Conservation (phyloP, 768 basidiomycete species). For the Cyclocybe aegerita region DNA sequence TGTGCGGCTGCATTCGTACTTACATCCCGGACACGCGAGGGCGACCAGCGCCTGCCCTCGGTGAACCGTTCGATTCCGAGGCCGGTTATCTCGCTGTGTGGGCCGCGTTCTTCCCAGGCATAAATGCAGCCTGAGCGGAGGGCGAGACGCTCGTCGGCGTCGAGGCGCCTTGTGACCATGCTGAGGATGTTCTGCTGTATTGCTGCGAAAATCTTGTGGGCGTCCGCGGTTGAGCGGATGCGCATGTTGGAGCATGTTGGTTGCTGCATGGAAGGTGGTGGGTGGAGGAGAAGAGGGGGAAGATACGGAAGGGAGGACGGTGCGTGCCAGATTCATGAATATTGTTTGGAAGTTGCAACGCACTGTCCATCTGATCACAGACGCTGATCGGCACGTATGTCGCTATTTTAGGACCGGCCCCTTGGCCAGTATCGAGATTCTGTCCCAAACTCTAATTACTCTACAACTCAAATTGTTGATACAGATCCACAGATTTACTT, state of each 20-base stretch:
- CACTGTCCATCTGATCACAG: conserved; percentile 12
- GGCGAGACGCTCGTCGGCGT: conserved; percentile 70
- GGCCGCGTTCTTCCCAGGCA: conserved; percentile 76
- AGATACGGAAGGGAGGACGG: conserved; percentile 14
- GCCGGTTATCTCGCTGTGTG: conserved; percentile 72
- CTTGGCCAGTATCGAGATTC: conserved; percentile 36
- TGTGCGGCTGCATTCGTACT: conserved; percentile 23
- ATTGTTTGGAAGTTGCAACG: conserved; percentile 13
- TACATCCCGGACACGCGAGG: conserved; percentile 82
- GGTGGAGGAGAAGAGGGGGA: conserved; percentile 12
- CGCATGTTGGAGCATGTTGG: conserved; percentile 73
- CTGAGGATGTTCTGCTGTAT: conserved; percentile 60
- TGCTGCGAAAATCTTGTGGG: conserved; percentile 79
- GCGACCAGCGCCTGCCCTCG: conserved; percentile 81
- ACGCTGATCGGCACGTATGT: background rate
- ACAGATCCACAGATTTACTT: conserved; percentile 13
- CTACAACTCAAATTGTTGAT: conserved; percentile 44
- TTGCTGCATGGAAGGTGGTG: conserved; percentile 49
- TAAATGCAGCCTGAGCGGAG: conserved; percentile 55
- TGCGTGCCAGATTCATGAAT: conserved; percentile 7
- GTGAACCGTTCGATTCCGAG: conserved; percentile 85
- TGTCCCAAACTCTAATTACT: conserved; percentile 50
- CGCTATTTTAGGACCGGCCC: conserved; percentile 8
- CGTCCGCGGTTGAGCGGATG: conserved; percentile 75
- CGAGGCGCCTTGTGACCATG: conserved; percentile 76